Base-by-base conservation (phyloP, 768 basidiomycete species). In the Pleurotus citrinopileatus region DNA sequence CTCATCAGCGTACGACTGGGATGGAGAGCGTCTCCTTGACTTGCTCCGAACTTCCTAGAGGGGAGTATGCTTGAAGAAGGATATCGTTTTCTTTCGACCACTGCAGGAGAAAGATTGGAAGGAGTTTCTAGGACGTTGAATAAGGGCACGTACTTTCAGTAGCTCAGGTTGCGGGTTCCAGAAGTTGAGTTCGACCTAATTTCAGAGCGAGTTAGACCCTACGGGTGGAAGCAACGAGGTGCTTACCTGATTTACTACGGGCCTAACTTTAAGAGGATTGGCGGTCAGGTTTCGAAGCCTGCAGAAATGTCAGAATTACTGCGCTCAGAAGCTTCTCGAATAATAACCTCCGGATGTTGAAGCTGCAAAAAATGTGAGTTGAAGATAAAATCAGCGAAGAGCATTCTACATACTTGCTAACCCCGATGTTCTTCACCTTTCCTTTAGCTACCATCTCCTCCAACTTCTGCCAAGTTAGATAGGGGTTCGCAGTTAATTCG, bases 401-500 rank as follows among this genome's bases (percentile, higher is more conserved):
- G n/a, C 29, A 45, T 8, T 5, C n/a, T 9, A 57, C 78, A 55
- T 55, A 86, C 86, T 94, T 94, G 86, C 87, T 89, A 38, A 93
- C 74, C 38, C 91, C 91, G 52, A 93, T 93, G 60, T 90, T 87
- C 64, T 78, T 78, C 38, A 88, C 70, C 65, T 91, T 87, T 20
- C 91, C 91, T 60, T 83, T 85, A 58, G 82, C 81, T 2, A 90
- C 86, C 69, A 89, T 70, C 66, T 87, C 81, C 63, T 92, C 90
- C 44, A 92, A 80, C 57, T 83, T 89, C 64, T 85, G 73, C 90
- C 90, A 92, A 0, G 89, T 91, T 15, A 84, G 84, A 61, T 87
- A 86, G 1, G 88, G 82, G 61, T 91, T 75, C 20, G 79, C 81
- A 4, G 86, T 86, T 3, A 91, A 79, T 3, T 76, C 74, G 53